Evolutionary conservation across 176 grass and related monocot species (phyloP), one percentile per base, ranked within the genome.

Genomic region (Oryza glumipatula): DNA sequence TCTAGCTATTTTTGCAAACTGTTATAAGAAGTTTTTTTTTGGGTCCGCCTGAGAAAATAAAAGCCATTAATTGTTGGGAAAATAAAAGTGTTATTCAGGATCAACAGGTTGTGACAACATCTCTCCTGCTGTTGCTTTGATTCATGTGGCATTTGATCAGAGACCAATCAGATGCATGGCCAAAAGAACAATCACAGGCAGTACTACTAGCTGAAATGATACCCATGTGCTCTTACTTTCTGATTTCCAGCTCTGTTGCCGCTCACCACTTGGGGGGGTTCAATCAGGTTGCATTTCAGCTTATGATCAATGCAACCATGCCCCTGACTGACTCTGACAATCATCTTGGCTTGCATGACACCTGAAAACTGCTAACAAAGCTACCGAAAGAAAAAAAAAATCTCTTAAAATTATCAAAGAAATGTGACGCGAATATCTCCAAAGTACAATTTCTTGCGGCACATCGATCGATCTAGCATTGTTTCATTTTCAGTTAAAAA

Each of bases 61-160:
- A 38, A 38, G 5, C 36, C 36, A 38, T 7, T 28, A 28, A 28
- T 28, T 38, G 36, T 38, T 38, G 5, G 36, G 5, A 38, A 38
- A 36, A 36, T 4, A 36, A 36, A 36, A 36, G 35, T 36, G 36
- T 30, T 76, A 39, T 32, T 76, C 28, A 71, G 80, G 16, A 41
- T 41, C 39, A 83, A 39, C 54, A 72, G 72, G 36, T 19, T 14
- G 67, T 38, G 36, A 38, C 52, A 58, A 8, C 17, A 21, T 63
- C 21, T 58, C 23, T 32, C 67, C 72, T 39, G 44, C 51, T 49
- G 14, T 44, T 65, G 58, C 83, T 77, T 86, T 78, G 74, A 23
- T 86, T 82, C 83, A 87, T 75, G 78, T 81, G 77, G 51, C 16
- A 45, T 46, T 77, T 89, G 58, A 74, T 82, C 74, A 43, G 69